phyloP scores from a whole-genome alignment of 805 yeast species.

The Myxozyma udenii region DNA sequence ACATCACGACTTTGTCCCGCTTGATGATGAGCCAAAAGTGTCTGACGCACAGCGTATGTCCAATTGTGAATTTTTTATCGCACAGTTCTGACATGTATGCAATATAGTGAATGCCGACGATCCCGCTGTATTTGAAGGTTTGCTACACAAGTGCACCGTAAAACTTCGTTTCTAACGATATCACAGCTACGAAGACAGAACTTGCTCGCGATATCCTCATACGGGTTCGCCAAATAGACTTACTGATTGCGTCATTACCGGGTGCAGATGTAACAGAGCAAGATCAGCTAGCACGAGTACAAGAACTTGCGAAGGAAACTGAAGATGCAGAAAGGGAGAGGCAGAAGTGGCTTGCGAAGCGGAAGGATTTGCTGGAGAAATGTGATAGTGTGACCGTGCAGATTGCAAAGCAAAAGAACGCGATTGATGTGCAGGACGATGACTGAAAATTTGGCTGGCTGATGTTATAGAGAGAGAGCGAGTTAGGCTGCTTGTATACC shows the following conservation, averaged over 20 bases:
- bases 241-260: constrained; percentile 83
- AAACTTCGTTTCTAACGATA: not conserved
- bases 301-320: constrained; percentile 54
- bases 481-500: no score
- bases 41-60: constrained; percentile 22
- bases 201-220: constrained; percentile 78
- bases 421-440: constrained; percentile 4
- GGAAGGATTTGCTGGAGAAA: constrained; percentile 17
- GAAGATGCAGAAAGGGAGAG: constrained; percentile 19
- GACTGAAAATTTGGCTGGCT: not conserved
- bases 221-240: constrained; percentile 80
- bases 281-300: constrained; percentile 65
- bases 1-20: constrained; percentile 55
- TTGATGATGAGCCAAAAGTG: constrained; percentile 20
- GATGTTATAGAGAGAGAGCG: no score
- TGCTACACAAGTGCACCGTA: not conserved
- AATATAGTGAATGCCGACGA: constrained; percentile 18
- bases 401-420: constrained; percentile 20
- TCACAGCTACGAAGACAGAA: constrained; percentile 57
- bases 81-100: not conserved
- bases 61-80: not conserved
- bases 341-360: constrained; percentile 12
- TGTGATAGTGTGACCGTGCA: constrained; percentile 26
- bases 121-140: constrained; percentile 25
- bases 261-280: constrained; percentile 84